phyloP scores from a whole-genome alignment of 176 grass and related monocot species.

The Carex pumila region DNA sequence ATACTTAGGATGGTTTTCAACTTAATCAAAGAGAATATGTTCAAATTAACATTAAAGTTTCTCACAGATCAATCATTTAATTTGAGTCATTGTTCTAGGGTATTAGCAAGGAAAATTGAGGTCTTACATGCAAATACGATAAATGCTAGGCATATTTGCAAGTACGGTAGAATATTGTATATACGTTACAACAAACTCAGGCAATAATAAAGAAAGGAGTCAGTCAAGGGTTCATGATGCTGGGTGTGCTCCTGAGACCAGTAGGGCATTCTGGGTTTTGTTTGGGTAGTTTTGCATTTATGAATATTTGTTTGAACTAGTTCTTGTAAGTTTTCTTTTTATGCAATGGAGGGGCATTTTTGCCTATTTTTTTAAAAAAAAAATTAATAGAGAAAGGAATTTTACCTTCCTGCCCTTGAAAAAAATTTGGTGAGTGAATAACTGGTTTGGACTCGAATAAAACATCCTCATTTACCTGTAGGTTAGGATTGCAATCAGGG shows the following conservation, averaged over 20 bases:
- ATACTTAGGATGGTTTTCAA: neutral
- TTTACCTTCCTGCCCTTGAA: neutral
- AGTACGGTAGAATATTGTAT: neutral
- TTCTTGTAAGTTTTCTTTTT: no score
- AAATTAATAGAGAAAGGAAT: neutral
- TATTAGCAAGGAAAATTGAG: neutral
- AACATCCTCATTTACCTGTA: constrained; percentile 1
- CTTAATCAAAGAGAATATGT: neutral
- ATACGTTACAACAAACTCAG: neutral
- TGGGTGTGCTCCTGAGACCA: no score
- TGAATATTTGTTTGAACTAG: no score
- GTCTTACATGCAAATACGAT: neutral
- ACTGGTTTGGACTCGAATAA: neutral
- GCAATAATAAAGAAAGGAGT: neutral
- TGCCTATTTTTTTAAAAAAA: no score
- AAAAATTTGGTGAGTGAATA: neutral
- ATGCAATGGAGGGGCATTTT: no score
- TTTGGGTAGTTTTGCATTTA: no score
- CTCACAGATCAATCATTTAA: neutral
- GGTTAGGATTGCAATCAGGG: neutral
- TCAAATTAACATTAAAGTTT: neutral
- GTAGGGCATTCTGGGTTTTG: no score
- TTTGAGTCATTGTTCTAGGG: neutral
- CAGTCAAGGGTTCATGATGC: no score
- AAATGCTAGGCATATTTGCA: neutral